Percentiles rank a stretch among this genome's conserved stretches.
These are phyloP conservation scores for Ceratocystis diversiconidia DNA, from an alignment of 2,329 filamentous ascomycete genomes.

Conservation along the genomic window DNA sequence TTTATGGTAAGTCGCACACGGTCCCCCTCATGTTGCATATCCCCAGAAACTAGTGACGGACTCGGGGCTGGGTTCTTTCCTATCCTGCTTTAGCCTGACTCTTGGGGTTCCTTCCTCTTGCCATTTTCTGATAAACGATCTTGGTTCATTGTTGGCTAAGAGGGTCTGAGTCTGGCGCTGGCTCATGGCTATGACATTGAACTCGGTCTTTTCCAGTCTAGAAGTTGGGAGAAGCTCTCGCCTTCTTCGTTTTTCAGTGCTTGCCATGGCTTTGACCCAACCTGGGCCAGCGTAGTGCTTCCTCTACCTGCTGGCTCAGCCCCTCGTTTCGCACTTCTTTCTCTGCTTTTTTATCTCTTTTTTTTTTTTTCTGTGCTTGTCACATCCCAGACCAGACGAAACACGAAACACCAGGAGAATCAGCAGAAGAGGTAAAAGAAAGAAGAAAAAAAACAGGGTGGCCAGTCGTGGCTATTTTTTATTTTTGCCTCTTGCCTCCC, in stretches of 20 bases:
- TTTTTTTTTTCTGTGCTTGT: neutral
- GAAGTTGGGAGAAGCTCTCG: neutral
- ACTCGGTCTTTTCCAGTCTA: neutral
- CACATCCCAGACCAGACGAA: neutral
- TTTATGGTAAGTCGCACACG: constrained; percentile 6
- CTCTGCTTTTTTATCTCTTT: neutral
- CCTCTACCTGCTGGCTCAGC: neutral
- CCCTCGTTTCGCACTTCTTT: neutral
- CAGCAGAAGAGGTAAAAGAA: neutral
- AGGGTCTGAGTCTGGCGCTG: neutral
- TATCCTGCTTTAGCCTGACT: neutral
- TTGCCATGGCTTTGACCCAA: neutral
- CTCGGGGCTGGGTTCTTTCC: constrained; percentile 1
- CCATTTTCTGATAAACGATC: neutral
- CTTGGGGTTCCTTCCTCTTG: neutral
- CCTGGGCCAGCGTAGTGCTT: neutral
- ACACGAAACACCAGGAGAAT: neutral
- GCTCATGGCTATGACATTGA: neutral
- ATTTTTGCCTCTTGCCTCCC: neutral
- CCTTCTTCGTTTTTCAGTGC: neutral
- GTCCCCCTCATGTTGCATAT: neutral
- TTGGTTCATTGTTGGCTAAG: neutral
- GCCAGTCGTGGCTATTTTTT: neutral
- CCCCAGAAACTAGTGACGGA: neutral
- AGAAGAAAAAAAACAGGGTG: neutral